Evolutionary conservation across 2,329 filamentous ascomycete species (phyloP).

Genomic region (Alternaria arborescens): DNA sequence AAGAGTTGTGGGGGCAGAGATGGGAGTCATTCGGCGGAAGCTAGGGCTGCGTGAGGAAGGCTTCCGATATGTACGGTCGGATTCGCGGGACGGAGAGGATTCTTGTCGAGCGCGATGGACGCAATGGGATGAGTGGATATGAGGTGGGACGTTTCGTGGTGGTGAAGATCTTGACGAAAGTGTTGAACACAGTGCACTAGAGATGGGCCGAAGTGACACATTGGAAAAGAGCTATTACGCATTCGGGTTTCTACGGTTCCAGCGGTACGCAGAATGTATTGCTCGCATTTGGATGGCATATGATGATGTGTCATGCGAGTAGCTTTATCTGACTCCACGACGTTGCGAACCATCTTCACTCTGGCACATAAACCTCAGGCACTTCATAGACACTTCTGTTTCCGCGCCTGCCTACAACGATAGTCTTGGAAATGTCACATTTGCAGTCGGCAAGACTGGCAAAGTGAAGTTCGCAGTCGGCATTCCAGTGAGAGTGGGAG

Average conservation of each 20-base stretch:
- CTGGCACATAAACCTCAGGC: background rate
- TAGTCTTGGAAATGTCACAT: slow-evolving; percentile 11
- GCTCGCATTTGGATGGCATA: background rate
- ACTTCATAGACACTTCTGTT: background rate
- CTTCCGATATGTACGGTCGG: slow-evolving; percentile 4
- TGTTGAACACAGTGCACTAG: background rate
- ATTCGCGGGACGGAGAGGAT: background rate
- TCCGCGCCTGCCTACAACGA: background rate
- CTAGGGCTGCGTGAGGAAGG: slow-evolving; percentile 10
- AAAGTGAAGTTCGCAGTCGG: slow-evolving; percentile 13
- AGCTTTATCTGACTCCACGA: background rate
- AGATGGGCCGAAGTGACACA: background rate
- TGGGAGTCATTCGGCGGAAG: slow-evolving; percentile 8
- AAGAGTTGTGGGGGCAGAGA: background rate
- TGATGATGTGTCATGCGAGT: background rate
- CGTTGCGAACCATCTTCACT: background rate
- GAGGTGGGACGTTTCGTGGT: background rate
- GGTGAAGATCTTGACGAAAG: background rate
- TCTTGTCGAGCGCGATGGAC: background rate
- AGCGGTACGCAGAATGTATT: background rate
- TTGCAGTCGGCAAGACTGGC: slow-evolving; percentile 6
- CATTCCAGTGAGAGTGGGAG: slow-evolving; percentile 7
- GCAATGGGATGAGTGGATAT: background rate
- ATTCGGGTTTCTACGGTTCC: background rate
- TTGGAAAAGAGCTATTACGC: background rate